Percentiles rank a stretch among this genome's conserved stretches.
phyloP scores from a whole-genome alignment of 768 basidiomycete species.

The Tricholoma flavovirens region DNA sequence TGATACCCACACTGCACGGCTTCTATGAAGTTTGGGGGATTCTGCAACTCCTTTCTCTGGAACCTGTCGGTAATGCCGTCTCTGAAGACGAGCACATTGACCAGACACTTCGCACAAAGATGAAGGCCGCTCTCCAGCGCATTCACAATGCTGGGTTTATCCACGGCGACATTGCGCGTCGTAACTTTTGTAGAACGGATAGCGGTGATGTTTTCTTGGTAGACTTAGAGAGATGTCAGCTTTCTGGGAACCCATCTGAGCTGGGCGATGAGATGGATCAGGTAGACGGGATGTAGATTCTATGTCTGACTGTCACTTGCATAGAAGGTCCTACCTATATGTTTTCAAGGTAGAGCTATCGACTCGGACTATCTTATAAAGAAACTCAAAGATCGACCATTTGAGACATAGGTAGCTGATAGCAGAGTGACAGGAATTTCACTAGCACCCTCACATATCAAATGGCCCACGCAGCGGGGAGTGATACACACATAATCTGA shows the following conservation, averaged over 20 bases:
- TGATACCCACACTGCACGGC: constrained; percentile 12
- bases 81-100: constrained; percentile 3
- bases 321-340: neutral
- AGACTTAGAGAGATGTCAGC: neutral
- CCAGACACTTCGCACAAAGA: constrained; percentile 9
- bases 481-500: too few relatives aligned
- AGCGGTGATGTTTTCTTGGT: neutral
- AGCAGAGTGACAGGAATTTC: too few relatives aligned
- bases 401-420: too few relatives aligned
- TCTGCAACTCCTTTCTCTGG: constrained; percentile 15
- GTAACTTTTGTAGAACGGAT: neutral
- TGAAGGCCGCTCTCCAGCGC: constrained; percentile 12
- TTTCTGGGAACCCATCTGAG: neutral
- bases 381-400: too few relatives aligned
- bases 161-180: constrained; percentile 1
- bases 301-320: neutral
- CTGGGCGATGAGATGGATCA: neutral
- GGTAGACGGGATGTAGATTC: neutral
- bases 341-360: neutral
- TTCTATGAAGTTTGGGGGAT: constrained; percentile 16
- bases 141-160: constrained; percentile 13
- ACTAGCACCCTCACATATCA: too few relatives aligned
- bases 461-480: too few relatives aligned
- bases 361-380: neutral
- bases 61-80: neutral